Conservation (phyloP, 257 asterid species). For the Apocynum venetum region DNA sequence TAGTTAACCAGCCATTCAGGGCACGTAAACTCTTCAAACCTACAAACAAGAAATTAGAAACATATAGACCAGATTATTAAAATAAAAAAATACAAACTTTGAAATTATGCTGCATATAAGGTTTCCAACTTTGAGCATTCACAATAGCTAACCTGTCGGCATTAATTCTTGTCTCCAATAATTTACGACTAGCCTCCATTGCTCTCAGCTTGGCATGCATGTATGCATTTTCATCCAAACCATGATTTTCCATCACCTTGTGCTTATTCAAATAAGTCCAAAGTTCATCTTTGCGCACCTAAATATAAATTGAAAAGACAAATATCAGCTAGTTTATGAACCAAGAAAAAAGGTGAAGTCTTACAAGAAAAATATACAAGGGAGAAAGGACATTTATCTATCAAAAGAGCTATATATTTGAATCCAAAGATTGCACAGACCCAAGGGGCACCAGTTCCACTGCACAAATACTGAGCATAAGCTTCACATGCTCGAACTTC, state of each 20-base stretch:
- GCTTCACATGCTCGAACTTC: constrained; percentile 59
- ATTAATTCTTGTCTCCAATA: constrained; percentile 54
- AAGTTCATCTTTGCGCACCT: constrained; percentile 64
- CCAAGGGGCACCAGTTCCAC: constrained; percentile 70
- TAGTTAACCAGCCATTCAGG: constrained; percentile 58
- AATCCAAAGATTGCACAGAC: constrained; percentile 32
- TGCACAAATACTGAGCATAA: constrained; percentile 62
- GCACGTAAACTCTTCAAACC: constrained; percentile 79
- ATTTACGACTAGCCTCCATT: constrained; percentile 35
- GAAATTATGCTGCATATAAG: constrained; percentile 1
- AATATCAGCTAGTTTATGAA: background rate
- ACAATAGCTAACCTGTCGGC: constrained; percentile 45
- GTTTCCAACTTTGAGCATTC: constrained; percentile 4
- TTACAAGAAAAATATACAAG: background rate
- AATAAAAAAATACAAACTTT: background rate
- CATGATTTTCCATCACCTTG: constrained; percentile 31
- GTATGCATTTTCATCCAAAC: constrained; percentile 43
- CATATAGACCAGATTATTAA: constrained; percentile 16
- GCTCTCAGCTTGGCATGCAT: constrained; percentile 58
- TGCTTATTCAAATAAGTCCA: constrained; percentile 40
- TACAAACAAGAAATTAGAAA: constrained; percentile 22
- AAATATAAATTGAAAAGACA: constrained; percentile 13
- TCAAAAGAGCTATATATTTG: background rate
- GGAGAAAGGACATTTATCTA: background rate
- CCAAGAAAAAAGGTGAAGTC: background rate